Evolutionary conservation across 2,329 filamentous ascomycete genomes (phyloP), one percentile per base, ranked within the genome.

Genomic region (Arthrobotrys megalospora): DNA sequence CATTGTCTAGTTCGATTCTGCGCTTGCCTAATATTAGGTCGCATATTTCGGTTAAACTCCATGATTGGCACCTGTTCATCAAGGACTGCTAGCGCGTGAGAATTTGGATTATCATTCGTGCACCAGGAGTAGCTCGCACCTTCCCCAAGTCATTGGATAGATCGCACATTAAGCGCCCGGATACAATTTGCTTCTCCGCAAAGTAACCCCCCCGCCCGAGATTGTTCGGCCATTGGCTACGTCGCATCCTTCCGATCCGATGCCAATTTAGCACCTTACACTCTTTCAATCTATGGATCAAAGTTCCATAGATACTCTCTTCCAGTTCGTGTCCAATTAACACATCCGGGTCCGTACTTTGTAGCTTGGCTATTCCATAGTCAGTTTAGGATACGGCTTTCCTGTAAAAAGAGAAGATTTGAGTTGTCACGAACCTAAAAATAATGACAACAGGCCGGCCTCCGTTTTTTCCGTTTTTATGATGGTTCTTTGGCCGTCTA

Each of bases 31-130:
- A 90, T 81, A 97, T 97, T 14, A 98, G 88, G 80, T 91, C 93
- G 84, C 94, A 97, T 94, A 99, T 99, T 84, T 99, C 96, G 1
- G 95, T 96, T 84, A 99, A 87, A 84, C 92, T 97, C 96, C 96
- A 99, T 2, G 94, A 97, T 84, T 97, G 95, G 84, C 96, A 99
- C 85, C 97, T 97, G 82, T 89, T 91, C 95, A 98, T 98, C 80
- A 94, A 89, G 10, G 95, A 97, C 86, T 87, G 81, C 52, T 12
- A 7, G 6, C 0, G n/a, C 72, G 21, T 71, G 19, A 66, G 50
- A 3, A 50, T 5, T 52, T 80, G 85, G 67, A 85, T 83, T 63
- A 68, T 34, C 47, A 45, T 14, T 38, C 38, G 24, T n/a, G 11
- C 6, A 11, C 11, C n/a, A n/a, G 47, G 24, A 50, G 16, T 36